Evolutionary conservation across 192 early-diverging fungal genomes (phyloP), one percentile per base, ranked within the genome.

Genomic region (Coemansia sp.): DNA sequence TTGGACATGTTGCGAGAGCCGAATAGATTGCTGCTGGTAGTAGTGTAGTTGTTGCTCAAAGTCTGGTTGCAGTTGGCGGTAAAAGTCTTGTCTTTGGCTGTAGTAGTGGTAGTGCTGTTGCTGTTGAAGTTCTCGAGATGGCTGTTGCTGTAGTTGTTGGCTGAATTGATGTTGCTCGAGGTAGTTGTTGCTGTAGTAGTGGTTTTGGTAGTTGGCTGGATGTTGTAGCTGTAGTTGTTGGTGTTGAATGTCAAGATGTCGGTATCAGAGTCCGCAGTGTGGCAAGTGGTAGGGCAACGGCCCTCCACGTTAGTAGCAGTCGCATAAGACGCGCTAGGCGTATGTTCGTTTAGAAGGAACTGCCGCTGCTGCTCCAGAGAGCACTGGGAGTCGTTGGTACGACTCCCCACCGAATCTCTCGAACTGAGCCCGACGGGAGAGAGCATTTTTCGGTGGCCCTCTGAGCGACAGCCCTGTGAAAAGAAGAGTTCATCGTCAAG

Each of bases 391-490:
- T 37, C 56, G 32, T 37, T 34, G 29, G n/a, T 18, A 11, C n/a
- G 56, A 18, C 56, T 16, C 56, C 56, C 56, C 56, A 59, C 56
- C 56, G 56, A 59, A 35, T 59, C 56, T 59, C 56, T 35, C n/a
- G 56, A 16, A 13, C 44, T 56, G 27, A 41, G 24, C 32, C 40
- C 44, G 12, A 52, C 65, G 20, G 8, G 68, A 12, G 47, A 29
- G 5, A 11, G 50, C 56, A 59, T 9, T 24, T 8, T 75, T 75
- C 73, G 73, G 62, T 74, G 78, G 61, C 69, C 72, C 47, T 80
- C 72, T 53, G 69, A 65, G 59, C 72, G 73, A 38, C 65, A 80
- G 72, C 78, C 78, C 65, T 62, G 69, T 67, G 67, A 80, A 80
- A 80, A 80, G 78, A 80, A 80, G 69, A 80, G n/a, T 39, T 47